These are phyloP conservation scores for Teratosphaeria destructans DNA, from an alignment of 2,329 filamentous ascomycete species.

Conservation along the genomic window DNA sequence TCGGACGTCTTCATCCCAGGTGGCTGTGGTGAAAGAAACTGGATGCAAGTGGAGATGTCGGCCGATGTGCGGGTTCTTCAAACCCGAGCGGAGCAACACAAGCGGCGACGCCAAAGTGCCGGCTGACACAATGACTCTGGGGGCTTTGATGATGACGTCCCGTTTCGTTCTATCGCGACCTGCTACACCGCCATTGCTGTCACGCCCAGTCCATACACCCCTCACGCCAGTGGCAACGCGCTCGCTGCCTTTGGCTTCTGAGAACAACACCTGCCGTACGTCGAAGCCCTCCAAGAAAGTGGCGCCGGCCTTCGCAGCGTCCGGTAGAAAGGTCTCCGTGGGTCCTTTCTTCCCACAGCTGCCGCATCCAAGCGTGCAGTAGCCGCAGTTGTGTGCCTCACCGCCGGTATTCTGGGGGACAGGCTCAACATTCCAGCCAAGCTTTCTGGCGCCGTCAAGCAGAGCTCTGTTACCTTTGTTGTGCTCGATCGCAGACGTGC, in stretches of 20 bases:
- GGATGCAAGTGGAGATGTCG: conserved; percentile 76
- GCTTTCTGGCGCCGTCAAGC: conserved; percentile 62
- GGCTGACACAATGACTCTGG: conserved; percentile 67
- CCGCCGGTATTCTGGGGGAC: conserved; percentile 75
- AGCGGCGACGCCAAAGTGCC: conserved; percentile 70
- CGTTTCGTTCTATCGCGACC: conserved; percentile 44
- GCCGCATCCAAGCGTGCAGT: conserved; percentile 50
- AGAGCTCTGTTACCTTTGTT: conserved; percentile 62
- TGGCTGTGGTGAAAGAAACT: conserved; percentile 43
- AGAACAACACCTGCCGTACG: conserved; percentile 61
- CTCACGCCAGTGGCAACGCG: conserved; percentile 58
- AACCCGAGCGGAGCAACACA: conserved; percentile 64
- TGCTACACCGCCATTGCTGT: conserved; percentile 48
- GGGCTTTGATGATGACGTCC: conserved; percentile 62
- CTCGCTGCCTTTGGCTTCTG: conserved; percentile 37
- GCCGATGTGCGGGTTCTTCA: conserved; percentile 74
- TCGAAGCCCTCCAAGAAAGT: conserved; percentile 75
- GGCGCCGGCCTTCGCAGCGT: conserved; percentile 66
- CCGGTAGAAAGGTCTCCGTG: conserved; percentile 64
- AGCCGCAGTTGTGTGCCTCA: conserved; percentile 60
- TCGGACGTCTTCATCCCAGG: conserved; percentile 60
- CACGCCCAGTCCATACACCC: conserved; percentile 66
- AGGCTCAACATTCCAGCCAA: conserved; percentile 59
- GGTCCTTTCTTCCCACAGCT: conserved; percentile 70
- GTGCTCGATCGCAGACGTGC: conserved; percentile 54